Evolutionary conservation across 345 rosid species (phyloP), one percentile per base, ranked within the genome.

Genomic region (Arabidopsis suecica): DNA sequence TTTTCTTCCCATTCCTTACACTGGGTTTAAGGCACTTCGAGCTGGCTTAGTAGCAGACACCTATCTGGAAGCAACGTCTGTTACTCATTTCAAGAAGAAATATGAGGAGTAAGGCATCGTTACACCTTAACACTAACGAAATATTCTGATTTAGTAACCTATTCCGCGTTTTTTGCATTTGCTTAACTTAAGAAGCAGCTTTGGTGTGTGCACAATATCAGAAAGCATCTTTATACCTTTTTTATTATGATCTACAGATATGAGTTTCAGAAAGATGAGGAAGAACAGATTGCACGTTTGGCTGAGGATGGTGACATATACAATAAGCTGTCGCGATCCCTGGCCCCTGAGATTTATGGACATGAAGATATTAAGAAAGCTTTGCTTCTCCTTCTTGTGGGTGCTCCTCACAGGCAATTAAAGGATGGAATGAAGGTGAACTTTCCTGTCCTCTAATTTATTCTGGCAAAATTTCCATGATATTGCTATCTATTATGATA

Each of bases 21-120:
- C 89, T 63, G 97, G 99, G 61, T 95, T 92, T 73, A 90, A 89
- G 86, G 98, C 97, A 77, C 78, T 95, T 79, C 94, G 93, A 75
- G 99, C 99, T 81, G 99, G 99, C 57, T 87, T 95, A 81, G 97
- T 95, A 78, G 98, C 99, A 22, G 98, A 93, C 78, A 93, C 98
- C 12, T 95, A 86, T 70, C 82, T 95, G 82, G 98, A 95, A 83
- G 93, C 89, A 68, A 93, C 91, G 89, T 84, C 97, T 61, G 91
- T 92, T 57, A 84, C 83, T 68, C 96, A 95, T 77, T 93, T 89
- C 86, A 92, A 93, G 94, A 95, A 88, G 78, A 92, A 85, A 93
- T 95, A 95, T 51, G 99, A 95, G 71, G 94, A 95, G 99, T 95
- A 86, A 89, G 93, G 72, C 61, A 7, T 60, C 75, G 62, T 51